These are phyloP conservation scores for Sisymbrium altissimum DNA, from an alignment of 345 rosid genomes.

Conservation along the genomic window DNA sequence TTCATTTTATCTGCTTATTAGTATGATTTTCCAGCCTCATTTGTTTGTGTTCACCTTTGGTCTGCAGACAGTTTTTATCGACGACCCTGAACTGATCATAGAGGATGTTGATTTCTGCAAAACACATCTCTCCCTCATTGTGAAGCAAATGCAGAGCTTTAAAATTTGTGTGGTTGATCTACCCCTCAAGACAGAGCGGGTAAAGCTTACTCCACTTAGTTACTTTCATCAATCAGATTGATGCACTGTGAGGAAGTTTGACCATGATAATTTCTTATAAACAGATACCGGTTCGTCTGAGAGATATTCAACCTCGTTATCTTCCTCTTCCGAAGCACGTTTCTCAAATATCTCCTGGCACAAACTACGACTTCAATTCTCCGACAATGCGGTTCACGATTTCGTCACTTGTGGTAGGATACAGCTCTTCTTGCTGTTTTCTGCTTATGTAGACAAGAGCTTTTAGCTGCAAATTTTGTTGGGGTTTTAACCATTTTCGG, in stretches of 20 bases:
- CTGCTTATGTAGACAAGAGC: not conserved
- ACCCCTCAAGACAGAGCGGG: constrained; percentile 63
- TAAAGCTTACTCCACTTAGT: constrained; percentile 23
- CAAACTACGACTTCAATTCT: constrained; percentile 80
- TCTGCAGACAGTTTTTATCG: constrained; percentile 58
- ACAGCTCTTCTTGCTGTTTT: constrained; percentile 1
- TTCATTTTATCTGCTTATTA: constrained; percentile 5
- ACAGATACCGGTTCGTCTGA: constrained; percentile 54
- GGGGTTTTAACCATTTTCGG: not conserved
- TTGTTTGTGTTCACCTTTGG: not conserved
- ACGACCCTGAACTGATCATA: constrained; percentile 49
- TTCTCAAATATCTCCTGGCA: constrained; percentile 72
- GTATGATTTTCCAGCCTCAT: not conserved
- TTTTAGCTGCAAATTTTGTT: not conserved
- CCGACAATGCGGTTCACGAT: constrained; percentile 79
- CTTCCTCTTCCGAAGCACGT: constrained; percentile 82
- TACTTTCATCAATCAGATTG: not conserved
- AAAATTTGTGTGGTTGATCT: constrained; percentile 71
- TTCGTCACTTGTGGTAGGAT: constrained; percentile 87
- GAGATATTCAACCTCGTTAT: constrained; percentile 62
- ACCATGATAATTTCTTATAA: constrained; percentile 2
- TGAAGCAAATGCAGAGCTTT: constrained; percentile 52
- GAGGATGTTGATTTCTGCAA: constrained; percentile 92
- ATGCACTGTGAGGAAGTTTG: constrained; percentile 10
- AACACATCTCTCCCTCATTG: constrained; percentile 58